These are phyloP conservation scores for Ophiocordyceps polyrhachis-furcata DNA, from an alignment of 2,329 filamentous ascomycete species.

Conservation along the genomic window DNA sequence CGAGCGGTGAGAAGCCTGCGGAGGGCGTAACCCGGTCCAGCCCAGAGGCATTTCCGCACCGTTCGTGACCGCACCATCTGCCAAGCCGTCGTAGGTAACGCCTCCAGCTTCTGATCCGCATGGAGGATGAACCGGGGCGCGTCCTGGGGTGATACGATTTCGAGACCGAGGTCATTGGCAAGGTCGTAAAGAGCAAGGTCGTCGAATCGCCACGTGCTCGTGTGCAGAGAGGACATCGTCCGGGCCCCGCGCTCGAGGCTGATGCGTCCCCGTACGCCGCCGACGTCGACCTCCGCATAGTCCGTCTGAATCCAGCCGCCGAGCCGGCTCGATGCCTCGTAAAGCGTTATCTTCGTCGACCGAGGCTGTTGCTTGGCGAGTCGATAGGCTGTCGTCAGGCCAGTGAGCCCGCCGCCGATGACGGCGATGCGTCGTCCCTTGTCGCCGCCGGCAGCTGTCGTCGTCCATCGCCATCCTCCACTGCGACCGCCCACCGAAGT, in stretches of 20 bases:
- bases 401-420: slow-evolving; percentile 68
- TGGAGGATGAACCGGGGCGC: slow-evolving; percentile 63
- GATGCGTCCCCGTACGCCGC: slow-evolving; percentile 36
- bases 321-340: slow-evolving; percentile 49
- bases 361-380: slow-evolving; percentile 46
- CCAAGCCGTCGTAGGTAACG: slow-evolving; percentile 5
- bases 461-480: slow-evolving; percentile 3
- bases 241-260: slow-evolving; percentile 74
- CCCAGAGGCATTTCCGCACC: slow-evolving; percentile 13
- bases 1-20: slow-evolving; percentile 5
- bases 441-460: slow-evolving; percentile 4
- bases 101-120: slow-evolving; percentile 41
- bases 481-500: not conserved
- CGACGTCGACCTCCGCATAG: slow-evolving; percentile 33
- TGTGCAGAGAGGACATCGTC: slow-evolving; percentile 41
- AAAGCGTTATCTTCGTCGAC: slow-evolving; percentile 56
- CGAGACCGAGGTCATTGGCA: slow-evolving; percentile 18
- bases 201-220: slow-evolving; percentile 26
- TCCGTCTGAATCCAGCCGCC: slow-evolving; percentile 75
- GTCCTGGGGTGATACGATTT: slow-evolving; percentile 29
- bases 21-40: slow-evolving; percentile 9
- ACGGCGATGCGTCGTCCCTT: slow-evolving; percentile 36
- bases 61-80: slow-evolving; percentile 13
- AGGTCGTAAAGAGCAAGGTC: slow-evolving; percentile 52
- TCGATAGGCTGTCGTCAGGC: slow-evolving; percentile 62